These are phyloP conservation scores for Sugiyamaella lignohabitans DNA, from an alignment of 805 yeast genomes.

Conservation along the genomic window DNA sequence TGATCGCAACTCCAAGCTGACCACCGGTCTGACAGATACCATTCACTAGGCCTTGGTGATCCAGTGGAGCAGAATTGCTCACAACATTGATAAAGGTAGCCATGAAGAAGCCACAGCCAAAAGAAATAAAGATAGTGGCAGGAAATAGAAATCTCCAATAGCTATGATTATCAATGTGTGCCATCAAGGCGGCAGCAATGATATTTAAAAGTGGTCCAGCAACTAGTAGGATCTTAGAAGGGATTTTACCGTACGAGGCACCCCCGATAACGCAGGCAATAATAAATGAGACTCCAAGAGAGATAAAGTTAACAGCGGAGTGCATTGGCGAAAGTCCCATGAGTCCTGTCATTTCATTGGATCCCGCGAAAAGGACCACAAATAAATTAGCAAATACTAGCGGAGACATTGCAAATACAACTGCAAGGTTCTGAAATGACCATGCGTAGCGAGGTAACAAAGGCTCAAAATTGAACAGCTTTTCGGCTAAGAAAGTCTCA, in stretches of 20 bases:
- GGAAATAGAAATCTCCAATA: slow-evolving; percentile 32
- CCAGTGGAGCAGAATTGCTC: slow-evolving; percentile 32
- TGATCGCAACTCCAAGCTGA: slow-evolving; percentile 32
- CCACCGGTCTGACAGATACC: slow-evolving; percentile 35
- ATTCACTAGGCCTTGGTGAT: slow-evolving; percentile 36
- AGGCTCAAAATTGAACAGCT: slow-evolving; percentile 21
- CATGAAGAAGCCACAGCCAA: slow-evolving; percentile 31
- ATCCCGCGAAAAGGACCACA: slow-evolving; percentile 19
- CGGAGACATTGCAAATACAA: slow-evolving; percentile 22
- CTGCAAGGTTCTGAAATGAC: slow-evolving; percentile 25
- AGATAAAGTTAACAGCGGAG: slow-evolving; percentile 35
- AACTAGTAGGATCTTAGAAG: not conserved
- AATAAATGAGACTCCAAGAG: slow-evolving; percentile 31
- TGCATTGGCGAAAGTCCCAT: slow-evolving; percentile 30
- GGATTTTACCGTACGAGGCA: slow-evolving; percentile 16
- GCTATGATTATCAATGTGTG: slow-evolving; percentile 21
- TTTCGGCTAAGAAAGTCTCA: slow-evolving; percentile 27
- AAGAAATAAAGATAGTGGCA: slow-evolving; percentile 24
- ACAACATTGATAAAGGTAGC: slow-evolving; percentile 32
- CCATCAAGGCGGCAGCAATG: slow-evolving; percentile 23
- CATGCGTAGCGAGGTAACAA: slow-evolving; percentile 29
- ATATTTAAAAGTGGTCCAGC: slow-evolving; percentile 17
- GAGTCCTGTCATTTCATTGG: slow-evolving; percentile 28
- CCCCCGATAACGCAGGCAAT: slow-evolving; percentile 28
- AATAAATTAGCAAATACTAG: slow-evolving; percentile 23